These are phyloP conservation scores for Ilex paraguariensis DNA, from an alignment of 305 asterid genomes.

Conservation along the genomic window DNA sequence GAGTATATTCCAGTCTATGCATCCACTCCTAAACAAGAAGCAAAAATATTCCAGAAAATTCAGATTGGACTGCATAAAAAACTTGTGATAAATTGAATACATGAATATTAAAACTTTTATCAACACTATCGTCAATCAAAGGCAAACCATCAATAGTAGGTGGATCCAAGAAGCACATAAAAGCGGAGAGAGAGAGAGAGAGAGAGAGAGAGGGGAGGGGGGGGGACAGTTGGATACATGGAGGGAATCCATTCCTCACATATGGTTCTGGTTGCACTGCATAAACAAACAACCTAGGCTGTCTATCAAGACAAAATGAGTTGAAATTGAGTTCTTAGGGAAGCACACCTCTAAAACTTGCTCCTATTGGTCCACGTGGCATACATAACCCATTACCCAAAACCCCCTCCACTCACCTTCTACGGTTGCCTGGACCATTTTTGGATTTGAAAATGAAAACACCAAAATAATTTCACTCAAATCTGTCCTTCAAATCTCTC, in stretches of 20 bases:
- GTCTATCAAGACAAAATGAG: background rate
- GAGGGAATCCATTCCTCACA: slow-evolving; percentile 10
- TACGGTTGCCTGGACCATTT: slow-evolving; percentile 33
- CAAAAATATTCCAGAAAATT: no score
- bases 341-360: background rate
- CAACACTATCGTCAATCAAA: no score
- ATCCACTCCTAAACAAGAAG: no score
- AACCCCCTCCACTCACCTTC: slow-evolving; percentile 30
- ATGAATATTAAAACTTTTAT: no score
- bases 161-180: no score
- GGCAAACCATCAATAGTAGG: no score
- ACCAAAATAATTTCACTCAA: slow-evolving; percentile 23
- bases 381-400: slow-evolving; percentile 19
- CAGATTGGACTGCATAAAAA: no score
- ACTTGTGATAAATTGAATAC: no score
- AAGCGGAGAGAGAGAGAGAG: background rate
- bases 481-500: slow-evolving; percentile 26
- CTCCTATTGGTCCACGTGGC: slow-evolving; percentile 44
- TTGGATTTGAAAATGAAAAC: slow-evolving; percentile 25
- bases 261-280: slow-evolving; percentile 14
- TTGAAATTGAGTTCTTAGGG: background rate
- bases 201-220: background rate
- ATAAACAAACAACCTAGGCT: slow-evolving; percentile 5
- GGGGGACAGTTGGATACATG: slow-evolving; percentile 11
- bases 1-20: no score